These are phyloP conservation scores for Strobilomyces confusus DNA, from an alignment of 768 basidiomycete species.

Conservation along the genomic window DNA sequence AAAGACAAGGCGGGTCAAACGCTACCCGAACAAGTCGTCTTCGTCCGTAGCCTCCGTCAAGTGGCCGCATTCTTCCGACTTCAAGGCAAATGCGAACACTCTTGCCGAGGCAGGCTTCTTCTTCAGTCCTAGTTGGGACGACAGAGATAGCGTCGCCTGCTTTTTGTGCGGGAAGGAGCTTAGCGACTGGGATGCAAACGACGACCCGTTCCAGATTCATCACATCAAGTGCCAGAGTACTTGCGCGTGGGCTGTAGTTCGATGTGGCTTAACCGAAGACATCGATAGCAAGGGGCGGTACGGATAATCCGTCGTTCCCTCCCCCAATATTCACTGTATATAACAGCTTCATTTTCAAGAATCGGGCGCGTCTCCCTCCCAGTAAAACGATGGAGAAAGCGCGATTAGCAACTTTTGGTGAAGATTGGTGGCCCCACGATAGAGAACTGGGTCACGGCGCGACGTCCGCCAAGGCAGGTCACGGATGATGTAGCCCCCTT, in stretches of 20 bases:
- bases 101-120: conserved; percentile 92
- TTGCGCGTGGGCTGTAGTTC: conserved; percentile 82
- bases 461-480: conserved; percentile 61
- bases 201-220: conserved; percentile 87
- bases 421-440: conserved; percentile 81
- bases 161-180: conserved; percentile 81
- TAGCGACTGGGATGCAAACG: conserved; percentile 77
- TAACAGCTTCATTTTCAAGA: conserved; percentile 53
- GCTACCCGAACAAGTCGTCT: conserved; percentile 42
- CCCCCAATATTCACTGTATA: neutral
- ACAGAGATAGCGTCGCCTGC: conserved; percentile 75
- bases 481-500: neutral
- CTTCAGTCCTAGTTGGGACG: conserved; percentile 64
- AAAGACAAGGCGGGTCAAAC: conserved; percentile 58
- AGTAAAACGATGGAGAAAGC: conserved; percentile 70
- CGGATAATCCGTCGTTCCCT: conserved; percentile 15
- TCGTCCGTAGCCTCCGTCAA: conserved; percentile 46
- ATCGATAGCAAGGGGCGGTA: conserved; percentile 56
- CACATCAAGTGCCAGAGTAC: conserved; percentile 56
- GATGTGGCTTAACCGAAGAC: conserved; percentile 66
- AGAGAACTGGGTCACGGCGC: conserved; percentile 56
- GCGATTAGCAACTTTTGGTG: conserved; percentile 61
- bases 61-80: conserved; percentile 74
- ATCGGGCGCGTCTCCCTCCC: conserved; percentile 61
- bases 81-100: conserved; percentile 63